Evolutionary conservation across 352 stramenopile genomes (phyloP), one percentile per base, ranked within the genome.

Genomic region (Globisporangium abappressorium): DNA sequence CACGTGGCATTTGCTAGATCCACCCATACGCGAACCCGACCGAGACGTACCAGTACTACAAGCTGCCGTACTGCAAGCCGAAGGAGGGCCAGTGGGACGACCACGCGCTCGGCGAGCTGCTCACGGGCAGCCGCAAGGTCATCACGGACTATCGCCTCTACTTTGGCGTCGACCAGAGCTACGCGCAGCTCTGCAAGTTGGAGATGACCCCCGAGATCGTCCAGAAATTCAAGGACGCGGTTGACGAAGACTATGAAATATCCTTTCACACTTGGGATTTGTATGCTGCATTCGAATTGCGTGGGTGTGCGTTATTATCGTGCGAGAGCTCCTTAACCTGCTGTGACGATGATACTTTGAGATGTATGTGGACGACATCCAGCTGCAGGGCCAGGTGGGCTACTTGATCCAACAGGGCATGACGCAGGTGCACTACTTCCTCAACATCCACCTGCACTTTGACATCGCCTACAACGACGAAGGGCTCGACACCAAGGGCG

Each of bases 31-130:
- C 98, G 57, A 99, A 99, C 80, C 97, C 96, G 24, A 98, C 93
- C 3, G 97, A 99, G 77, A 99, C 97, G 59, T 99, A 99, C 77
- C 90, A 97, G 74, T 99, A 99, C 81, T 99, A 99, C 81, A 98
- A 94, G 57, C 81, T 99, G 51, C 97, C 97, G 30, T 99, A 97
- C 84, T 99, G 97, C 75, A 89, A 94, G 64, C 81, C 83, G 9
- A 90, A 89, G 60, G 84, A 93, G 70, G 76, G 79, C 30, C 81
- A 96, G 66, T 91, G 84, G 71, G 92, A 98, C 70, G 91, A 95
- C 30, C 90, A 98, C 68, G 82, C 93, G 46, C 78, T 98, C 22
- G 97, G 97, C 33, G 97, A 99, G 83, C 85, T 98, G 62, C 95
- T 99, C 62, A 97, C 90, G 1, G 97, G 97, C 41, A 98, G 98